A percentile compares a stretch with the other conserved stretches of the same genome.
These are phyloP conservation scores for Mortierella sp. DNA, from an alignment of 371 early-diverging fungal species.

Conservation along the genomic window DNA sequence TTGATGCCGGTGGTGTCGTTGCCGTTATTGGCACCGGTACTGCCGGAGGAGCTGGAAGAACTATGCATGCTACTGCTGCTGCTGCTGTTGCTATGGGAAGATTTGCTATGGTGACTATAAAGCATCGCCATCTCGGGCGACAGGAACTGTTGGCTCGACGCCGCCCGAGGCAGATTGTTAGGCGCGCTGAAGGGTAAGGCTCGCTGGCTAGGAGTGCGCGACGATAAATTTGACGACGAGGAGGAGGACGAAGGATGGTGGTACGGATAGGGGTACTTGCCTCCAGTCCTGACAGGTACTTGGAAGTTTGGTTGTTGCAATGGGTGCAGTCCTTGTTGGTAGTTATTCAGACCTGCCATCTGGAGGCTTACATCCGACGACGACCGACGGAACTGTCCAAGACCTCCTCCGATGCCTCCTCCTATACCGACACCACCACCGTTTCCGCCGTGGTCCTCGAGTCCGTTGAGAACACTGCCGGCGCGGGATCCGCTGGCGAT, in stretches of 20 bases:
- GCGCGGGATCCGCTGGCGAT: conserved; percentile 18
- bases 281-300: conserved; percentile 5
- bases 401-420: neutral
- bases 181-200: conserved; percentile 7
- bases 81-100: neutral
- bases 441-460: neutral
- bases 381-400: conserved; percentile 18
- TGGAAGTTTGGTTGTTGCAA: neutral
- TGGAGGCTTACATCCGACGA: conserved; percentile 29
- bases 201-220: conserved; percentile 9
- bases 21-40: neutral
- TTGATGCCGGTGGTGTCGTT: neutral
- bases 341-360: neutral
- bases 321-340: neutral
- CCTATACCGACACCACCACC: neutral
- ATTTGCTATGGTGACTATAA: conserved; percentile 17
- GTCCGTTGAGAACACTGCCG: conserved; percentile 12
- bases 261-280: conserved; percentile 26
- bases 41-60: neutral
- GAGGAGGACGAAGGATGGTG: conserved; percentile 1
- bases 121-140: conserved; percentile 41
- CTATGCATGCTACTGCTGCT: conserved; percentile 8
- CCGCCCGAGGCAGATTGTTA: neutral
- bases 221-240: conserved; percentile 2
- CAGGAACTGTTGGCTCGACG: conserved; percentile 39